Evolutionary conservation across 139 green algal genomes (phyloP).

Genomic region (Picochlorum sp.): DNA sequence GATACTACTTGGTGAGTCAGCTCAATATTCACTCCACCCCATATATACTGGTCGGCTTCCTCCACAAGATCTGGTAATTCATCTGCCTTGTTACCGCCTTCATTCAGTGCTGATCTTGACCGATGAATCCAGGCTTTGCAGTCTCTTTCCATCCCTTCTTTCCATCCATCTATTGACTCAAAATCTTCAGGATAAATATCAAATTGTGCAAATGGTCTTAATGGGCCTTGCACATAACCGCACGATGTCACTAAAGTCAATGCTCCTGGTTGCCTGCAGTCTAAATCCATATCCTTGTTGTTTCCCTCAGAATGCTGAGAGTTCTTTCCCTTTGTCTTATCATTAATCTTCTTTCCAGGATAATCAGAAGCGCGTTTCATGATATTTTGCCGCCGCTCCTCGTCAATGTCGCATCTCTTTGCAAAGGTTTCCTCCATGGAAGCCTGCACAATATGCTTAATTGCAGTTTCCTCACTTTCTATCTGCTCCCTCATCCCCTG

Average conservation of each 20-base stretch:
- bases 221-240: constrained; percentile 1
- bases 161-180: constrained; percentile 1
- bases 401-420: too few relatives aligned
- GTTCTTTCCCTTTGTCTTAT: too few relatives aligned
- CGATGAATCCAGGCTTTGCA: constrained; percentile 6
- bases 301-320: too few relatives aligned
- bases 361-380: too few relatives aligned
- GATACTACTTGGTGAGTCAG: constrained; percentile 26
- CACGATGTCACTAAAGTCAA: not conserved
- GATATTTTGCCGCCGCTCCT: too few relatives aligned
- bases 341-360: too few relatives aligned
- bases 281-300: not conserved
- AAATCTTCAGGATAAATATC: constrained; percentile 6
- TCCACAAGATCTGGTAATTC: constrained; percentile 31
- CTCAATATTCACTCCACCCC: constrained; percentile 21
- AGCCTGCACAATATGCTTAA: too few relatives aligned
- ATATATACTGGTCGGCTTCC: constrained; percentile 38
- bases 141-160: not conserved
- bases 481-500: too few relatives aligned
- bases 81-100: constrained; percentile 11
- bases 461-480: too few relatives aligned
- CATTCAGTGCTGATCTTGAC: constrained; percentile 6
- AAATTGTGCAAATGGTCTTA: not conserved
- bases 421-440: too few relatives aligned
- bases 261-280: not conserved